Base-by-base conservation (phyloP, 306 rosid species). In the Sicyos edulis region DNA sequence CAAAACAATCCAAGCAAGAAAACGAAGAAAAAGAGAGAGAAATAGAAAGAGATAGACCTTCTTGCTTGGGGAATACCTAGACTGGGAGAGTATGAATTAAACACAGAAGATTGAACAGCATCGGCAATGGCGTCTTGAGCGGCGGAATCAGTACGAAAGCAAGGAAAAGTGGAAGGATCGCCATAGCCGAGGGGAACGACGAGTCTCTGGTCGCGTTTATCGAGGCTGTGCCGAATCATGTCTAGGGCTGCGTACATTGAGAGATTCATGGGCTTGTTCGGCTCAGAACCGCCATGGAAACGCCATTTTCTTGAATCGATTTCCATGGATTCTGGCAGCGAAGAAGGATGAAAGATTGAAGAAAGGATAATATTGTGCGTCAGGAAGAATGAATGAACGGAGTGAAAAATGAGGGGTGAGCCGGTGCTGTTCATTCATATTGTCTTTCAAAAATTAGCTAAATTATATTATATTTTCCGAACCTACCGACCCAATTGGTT, bases 71-170 rank as follows among this genome's bases (percentile, higher is more conserved):
- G 83, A 56, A 86, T 53, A 57, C 89, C 91, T 15, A 55, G 81
- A 10, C 82, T 68, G 55, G 88, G 89, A 84, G 91, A 59, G 20
- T 86, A 88, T 51, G 50, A 74, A 77, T 88, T 88, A 80, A 79
- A 86, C 8, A 70, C 14, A 47, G 70, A 81, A 45, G 95, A 84
- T 0, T 67, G 75, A 70, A 79, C 75, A 13, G 89, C 68, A n/a
- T 26, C 66, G 16, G 76, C 63, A 26, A 82, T 21, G 66, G 91
- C 89, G 14, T 81, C 76, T 66, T 79, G 14, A 62, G 83, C 83
- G 16, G 42, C 55, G 9, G 65, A 17, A 24, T 80, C 44, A 10
- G 87, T 82, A 64, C 53, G 75, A 54, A 64, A 84, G 57, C 78
- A 66, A 4, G 81, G 73, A 70, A 21, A 79, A 19, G 66, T 76